These are phyloP conservation scores for Populus hybrid DNA, from an alignment of 441 rosid genomes.

Conservation along the genomic window DNA sequence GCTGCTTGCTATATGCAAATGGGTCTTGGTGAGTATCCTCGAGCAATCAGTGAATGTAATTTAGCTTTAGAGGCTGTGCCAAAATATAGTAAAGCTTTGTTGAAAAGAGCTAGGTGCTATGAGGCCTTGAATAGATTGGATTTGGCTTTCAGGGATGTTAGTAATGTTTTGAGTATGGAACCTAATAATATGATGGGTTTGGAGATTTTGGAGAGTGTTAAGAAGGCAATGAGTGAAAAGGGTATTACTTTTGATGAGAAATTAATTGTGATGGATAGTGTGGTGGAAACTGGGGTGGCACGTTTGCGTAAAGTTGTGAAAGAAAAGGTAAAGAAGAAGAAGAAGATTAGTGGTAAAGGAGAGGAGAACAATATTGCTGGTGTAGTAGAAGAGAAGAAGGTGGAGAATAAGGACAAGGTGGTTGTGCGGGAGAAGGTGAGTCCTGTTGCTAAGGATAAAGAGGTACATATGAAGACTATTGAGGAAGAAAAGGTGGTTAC, in stretches of 20 bases:
- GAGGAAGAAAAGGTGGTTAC: slow-evolving; percentile 44
- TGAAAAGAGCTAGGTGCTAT: slow-evolving; percentile 21
- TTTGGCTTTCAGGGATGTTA: slow-evolving; percentile 85
- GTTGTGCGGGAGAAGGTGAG: slow-evolving; percentile 40
- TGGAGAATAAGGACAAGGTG: slow-evolving; percentile 48
- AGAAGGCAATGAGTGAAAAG: slow-evolving; percentile 59
- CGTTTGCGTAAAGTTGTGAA: slow-evolving; percentile 20
- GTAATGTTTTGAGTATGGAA: slow-evolving; percentile 69
- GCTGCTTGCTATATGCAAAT: slow-evolving; percentile 92
- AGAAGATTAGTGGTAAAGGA: slow-evolving; percentile 17
- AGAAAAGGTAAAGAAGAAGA: slow-evolving; percentile 30
- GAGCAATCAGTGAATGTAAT: slow-evolving; percentile 86
- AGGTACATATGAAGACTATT: slow-evolving; percentile 30
- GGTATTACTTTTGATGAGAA: slow-evolving; percentile 69
- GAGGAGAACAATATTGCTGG: slow-evolving; percentile 58
- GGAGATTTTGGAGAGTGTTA: slow-evolving; percentile 64
- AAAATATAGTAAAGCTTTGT: slow-evolving; percentile 74
- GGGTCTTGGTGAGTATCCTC: slow-evolving; percentile 92
- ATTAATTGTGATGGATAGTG: slow-evolving; percentile 48
- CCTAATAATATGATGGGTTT: slow-evolving; percentile 67
- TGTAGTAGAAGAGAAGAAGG: slow-evolving; percentile 36
- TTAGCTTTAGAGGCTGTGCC: slow-evolving; percentile 80
- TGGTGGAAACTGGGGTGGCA: slow-evolving; percentile 28
- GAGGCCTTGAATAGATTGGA: slow-evolving; percentile 82
- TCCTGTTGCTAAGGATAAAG: slow-evolving; percentile 56